These are phyloP conservation scores for Gossypium sturtianum DNA, from an alignment of 345 rosid species.

Conservation along the genomic window DNA sequence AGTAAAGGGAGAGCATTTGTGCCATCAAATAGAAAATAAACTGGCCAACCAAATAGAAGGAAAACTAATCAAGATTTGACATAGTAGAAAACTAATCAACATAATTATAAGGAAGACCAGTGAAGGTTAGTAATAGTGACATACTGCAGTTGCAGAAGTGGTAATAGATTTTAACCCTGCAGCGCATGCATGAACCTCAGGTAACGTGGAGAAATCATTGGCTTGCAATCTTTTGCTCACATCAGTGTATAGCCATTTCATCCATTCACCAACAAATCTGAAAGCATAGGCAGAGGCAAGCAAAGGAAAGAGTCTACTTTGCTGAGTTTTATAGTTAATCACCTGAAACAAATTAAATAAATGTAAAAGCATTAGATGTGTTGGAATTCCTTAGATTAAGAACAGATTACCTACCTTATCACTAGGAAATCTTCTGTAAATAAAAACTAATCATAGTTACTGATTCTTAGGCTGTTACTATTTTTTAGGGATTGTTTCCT, in stretches of 20 bases:
- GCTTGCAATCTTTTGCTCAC: constrained; percentile 83
- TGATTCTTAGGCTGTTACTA: no score
- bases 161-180: constrained; percentile 98
- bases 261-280: constrained; percentile 97
- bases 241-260: constrained; percentile 88
- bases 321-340: constrained; percentile 97
- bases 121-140: constrained; percentile 19
- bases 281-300: constrained; percentile 99
- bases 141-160: constrained; percentile 85
- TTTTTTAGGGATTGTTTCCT: no score
- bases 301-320: constrained; percentile 91
- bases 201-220: constrained; percentile 84
- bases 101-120: neutral
- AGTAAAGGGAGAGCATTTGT: neutral
- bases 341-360: constrained; percentile 45
- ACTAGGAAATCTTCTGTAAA: no score
- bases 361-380: constrained; percentile 16
- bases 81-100: neutral
- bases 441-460: no score
- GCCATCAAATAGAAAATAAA: neutral
- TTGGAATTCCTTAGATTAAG: no score
- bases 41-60: neutral
- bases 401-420: no score
- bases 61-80: neutral
- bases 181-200: constrained; percentile 98